Base-by-base conservation (phyloP, 805 yeast genomes). In the Millerago galiae region DNA sequence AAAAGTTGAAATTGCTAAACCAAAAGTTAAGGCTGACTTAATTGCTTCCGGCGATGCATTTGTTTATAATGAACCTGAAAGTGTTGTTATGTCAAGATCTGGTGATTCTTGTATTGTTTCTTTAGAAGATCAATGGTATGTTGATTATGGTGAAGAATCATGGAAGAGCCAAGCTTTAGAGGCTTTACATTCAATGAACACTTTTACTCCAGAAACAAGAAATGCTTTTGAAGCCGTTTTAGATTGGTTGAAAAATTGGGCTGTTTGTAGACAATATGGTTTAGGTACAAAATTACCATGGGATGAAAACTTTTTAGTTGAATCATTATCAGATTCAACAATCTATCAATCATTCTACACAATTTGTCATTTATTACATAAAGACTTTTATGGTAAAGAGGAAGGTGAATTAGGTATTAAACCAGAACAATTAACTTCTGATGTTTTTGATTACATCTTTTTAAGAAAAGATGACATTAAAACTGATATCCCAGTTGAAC, bases 181-280 rank as follows among this genome's bases (percentile, higher is more conserved):
- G 55, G 83, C 95, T 62, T 74, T 93, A 48, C 73, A 72, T 37
- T 61, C 66, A 46, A 81, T 93, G 91, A 77, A 84, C 62, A 75
- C 90, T 10, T 91, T 76, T 71, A 73, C 82, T 41, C 71, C 81
- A 38, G 98, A 90, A 69, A 86, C 95, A 34, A 76, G 83, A 56
- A 79, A 91, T 59, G 96, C 95, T 7, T 91, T 93, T 56, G 96
- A 89, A 66, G 90, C 89, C 64, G 95, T 86, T 45, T 73, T 93
- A 58, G 95, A 83, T 53, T 93, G 99, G 99, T 78, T 93, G 59
- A 86, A 83, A 70, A 90, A 89, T 72, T 93, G 99, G 99, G 98
- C 99, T 40, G 87, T 93, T 46, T 87, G 95, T 45, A 85, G 99
- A 73, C 82, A 95, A 43, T 93, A 87, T 56, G 99, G 99, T 62